Conservation (phyloP, 345 rosid genomes). For the Abelmoschus esculentus region DNA sequence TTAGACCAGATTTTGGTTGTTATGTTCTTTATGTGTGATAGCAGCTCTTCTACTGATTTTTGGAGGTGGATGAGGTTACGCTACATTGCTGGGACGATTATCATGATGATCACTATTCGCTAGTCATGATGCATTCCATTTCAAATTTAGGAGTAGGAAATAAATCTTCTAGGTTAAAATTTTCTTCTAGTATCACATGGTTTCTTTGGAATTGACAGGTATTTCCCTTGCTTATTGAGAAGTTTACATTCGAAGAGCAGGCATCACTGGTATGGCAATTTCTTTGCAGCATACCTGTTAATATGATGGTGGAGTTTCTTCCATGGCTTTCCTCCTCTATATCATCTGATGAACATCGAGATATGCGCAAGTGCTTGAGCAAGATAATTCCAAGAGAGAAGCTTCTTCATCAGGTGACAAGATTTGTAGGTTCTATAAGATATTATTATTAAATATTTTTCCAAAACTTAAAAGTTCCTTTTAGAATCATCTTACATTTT, state of each 20-base stretch:
- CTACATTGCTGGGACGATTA: background rate
- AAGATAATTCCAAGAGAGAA: conserved; percentile 61
- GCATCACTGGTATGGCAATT: conserved; percentile 82
- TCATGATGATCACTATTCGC: background rate
- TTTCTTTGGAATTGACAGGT: conserved; percentile 37
- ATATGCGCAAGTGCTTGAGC: conserved; percentile 52
- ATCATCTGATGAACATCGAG: conserved; percentile 56
- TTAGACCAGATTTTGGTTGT: conserved; percentile 1
- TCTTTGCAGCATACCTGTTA: conserved; percentile 80
- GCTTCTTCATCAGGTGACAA: conserved; percentile 57
- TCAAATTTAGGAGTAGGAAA: too few species aligned
- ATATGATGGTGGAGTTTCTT: conserved; percentile 64
- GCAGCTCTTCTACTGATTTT: background rate
- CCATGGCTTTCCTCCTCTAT: conserved; percentile 78
- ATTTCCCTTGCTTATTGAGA: conserved; percentile 68
- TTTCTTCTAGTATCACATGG: conserved; percentile 12
- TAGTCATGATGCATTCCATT: too few species aligned
- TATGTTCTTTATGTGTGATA: background rate
- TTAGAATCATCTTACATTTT: conserved; percentile 5
- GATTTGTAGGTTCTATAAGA: conserved; percentile 1
- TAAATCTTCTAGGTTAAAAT: background rate
- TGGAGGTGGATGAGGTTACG: conserved; percentile 6
- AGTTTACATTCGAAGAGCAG: conserved; percentile 66
- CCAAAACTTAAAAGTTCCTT: background rate
- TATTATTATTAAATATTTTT: background rate